Evolutionary conservation across 176 grass and related monocot species (phyloP).

Genomic region (Ananas comosus): DNA sequence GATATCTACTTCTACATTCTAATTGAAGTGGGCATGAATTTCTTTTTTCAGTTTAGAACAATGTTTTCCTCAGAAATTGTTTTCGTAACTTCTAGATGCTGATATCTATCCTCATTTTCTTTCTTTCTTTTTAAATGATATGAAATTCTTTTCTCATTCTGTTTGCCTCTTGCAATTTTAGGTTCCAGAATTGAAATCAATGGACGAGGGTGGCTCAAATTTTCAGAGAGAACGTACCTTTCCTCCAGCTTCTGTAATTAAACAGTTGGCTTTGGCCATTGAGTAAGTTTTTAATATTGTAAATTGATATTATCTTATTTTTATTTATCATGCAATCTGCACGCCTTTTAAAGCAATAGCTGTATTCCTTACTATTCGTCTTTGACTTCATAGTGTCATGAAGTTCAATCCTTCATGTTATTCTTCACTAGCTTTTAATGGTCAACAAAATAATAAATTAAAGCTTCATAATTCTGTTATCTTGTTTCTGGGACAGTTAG

Average conservation of each 20-base stretch:
- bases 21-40: no score
- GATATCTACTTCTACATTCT: no score
- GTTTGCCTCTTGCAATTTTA: constrained; percentile 11
- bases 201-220: constrained; percentile 25
- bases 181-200: constrained; percentile 23
- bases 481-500: no score
- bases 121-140: not conserved
- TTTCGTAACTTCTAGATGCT: not conserved
- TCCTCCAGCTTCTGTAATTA: constrained; percentile 54
- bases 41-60: no score
- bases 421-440: no score
- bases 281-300: constrained; percentile 50
- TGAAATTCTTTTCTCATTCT: not conserved
- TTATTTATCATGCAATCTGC: constrained; percentile 1
- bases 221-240: constrained; percentile 31
- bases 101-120: not conserved
- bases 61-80: no score
- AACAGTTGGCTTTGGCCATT: constrained; percentile 64
- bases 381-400: no score
- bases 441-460: no score
- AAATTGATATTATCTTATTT: constrained; percentile 6
- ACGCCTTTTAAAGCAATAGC: no score
- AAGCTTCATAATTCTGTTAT: no score
- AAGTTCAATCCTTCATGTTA: no score
- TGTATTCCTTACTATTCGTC: no score